Percentiles rank a stretch among this genome's conserved stretches.
Conservation (phyloP, 352 stramenopile genomes). For the Phytophthora constricta region DNA sequence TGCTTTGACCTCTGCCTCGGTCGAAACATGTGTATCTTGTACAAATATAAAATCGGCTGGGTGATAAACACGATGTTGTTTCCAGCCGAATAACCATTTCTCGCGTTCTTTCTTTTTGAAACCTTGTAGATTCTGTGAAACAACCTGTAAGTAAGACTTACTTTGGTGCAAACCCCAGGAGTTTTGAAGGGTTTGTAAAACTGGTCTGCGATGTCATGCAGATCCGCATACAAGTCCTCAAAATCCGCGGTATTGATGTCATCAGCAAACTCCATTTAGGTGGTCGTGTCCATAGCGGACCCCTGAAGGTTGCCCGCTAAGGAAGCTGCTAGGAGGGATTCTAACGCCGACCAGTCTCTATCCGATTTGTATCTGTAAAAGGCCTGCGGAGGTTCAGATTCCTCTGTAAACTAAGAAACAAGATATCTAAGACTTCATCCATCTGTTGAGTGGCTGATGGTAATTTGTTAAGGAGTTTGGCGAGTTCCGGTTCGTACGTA, state of each 20-base stretch:
- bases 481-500: neutral
- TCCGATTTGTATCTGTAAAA: neutral
- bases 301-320: neutral
- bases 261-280: too few species aligned
- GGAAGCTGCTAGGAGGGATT: neutral
- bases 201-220: neutral
- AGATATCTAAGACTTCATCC: neutral
- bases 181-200: neutral
- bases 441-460: neutral
- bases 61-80: neutral
- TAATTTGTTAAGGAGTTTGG: neutral
- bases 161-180: neutral
- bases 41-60: conserved; percentile 17
- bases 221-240: neutral
- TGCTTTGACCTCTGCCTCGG: neutral
- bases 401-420: neutral
- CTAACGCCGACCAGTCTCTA: neutral
- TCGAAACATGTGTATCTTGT: conserved; percentile 10
- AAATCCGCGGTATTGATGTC: neutral
- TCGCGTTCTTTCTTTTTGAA: neutral
- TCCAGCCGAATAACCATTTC: neutral
- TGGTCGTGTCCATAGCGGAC: neutral
- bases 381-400: neutral
- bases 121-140: neutral
- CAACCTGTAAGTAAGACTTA: neutral